Evolutionary conservation across 1,284 basidiomycete genomes (phyloP).

Genomic region (Rhodotorula sp.): DNA sequence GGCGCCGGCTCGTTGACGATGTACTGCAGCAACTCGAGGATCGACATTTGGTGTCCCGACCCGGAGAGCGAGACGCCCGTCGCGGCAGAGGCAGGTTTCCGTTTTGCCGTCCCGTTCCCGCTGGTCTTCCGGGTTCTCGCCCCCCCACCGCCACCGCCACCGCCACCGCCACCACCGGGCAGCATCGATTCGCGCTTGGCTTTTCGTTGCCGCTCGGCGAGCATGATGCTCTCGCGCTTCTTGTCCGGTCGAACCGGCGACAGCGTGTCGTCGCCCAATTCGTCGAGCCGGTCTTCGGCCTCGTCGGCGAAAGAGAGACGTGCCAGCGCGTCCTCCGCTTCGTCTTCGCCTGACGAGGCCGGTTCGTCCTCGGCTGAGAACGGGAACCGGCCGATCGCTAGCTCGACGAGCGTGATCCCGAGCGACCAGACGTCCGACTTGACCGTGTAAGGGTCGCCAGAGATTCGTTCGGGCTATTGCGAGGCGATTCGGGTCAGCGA

Average conservation of each 20-base stretch:
- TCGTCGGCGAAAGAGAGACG: conserved; percentile 36
- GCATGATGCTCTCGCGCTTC: conserved; percentile 36
- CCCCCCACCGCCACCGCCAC: background rate
- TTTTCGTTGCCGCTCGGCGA: conserved; percentile 34
- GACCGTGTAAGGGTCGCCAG: conserved; percentile 94
- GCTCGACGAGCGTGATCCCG: conserved; percentile 90
- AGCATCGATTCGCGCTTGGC: conserved; percentile 19
- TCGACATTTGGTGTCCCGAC: conserved; percentile 91
- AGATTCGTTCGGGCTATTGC: conserved; percentile 89
- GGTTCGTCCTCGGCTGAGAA: conserved; percentile 61
- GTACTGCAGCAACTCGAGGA: conserved; percentile 92
- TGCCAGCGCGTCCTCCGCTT: conserved; percentile 52
- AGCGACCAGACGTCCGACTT: conserved; percentile 98
- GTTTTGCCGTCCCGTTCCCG: background rate
- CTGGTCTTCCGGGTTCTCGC: conserved; percentile 10
- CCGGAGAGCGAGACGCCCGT: conserved; percentile 81
- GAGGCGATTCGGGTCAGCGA: background rate
- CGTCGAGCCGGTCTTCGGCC: conserved; percentile 29
- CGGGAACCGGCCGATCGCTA: conserved; percentile 88
- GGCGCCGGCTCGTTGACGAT: conserved; percentile 97
- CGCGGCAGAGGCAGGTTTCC: conserved; percentile 39
- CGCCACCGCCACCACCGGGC: background rate
- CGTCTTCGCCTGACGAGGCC: conserved; percentile 53
- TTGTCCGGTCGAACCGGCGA: conserved; percentile 38
- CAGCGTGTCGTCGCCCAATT: conserved; percentile 40